Percentiles rank a stretch among this genome's conserved stretches.
These are phyloP conservation scores for Pythium coloratum DNA, from an alignment of 352 stramenopile species.

Conservation along the genomic window DNA sequence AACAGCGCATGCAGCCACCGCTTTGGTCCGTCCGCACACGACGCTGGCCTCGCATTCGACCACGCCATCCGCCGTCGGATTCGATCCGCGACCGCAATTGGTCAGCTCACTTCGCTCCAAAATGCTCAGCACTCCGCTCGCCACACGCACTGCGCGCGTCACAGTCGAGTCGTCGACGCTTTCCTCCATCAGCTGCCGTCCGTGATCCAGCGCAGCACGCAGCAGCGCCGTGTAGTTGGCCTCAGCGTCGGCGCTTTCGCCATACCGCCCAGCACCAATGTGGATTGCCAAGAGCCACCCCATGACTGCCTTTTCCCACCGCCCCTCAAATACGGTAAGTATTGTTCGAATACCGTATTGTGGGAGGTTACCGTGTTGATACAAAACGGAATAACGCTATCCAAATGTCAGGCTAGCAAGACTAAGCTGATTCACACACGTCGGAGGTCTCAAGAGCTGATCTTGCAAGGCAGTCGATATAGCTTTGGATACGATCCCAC, in stretches of 20 bases:
- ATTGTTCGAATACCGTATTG: too few relatives aligned
- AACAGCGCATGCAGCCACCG: constrained; percentile 44
- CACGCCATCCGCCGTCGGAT: constrained; percentile 44
- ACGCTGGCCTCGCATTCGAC: constrained; percentile 67
- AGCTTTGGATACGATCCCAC: too few relatives aligned
- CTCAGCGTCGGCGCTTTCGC: constrained; percentile 38
- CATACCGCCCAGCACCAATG: constrained; percentile 46
- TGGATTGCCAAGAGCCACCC: constrained; percentile 66
- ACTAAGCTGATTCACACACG: too few relatives aligned
- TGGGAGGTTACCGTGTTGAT: too few relatives aligned
- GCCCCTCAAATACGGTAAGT: too few relatives aligned
- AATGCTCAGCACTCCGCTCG: constrained; percentile 34
- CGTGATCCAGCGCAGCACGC: constrained; percentile 24
- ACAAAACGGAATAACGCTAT: too few relatives aligned
- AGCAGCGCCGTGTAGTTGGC: constrained; percentile 46
- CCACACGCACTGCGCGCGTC: constrained; percentile 27
- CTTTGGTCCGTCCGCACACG: constrained; percentile 38
- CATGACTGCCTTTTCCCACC: constrained; percentile 15
- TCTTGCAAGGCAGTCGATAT: too few relatives aligned
- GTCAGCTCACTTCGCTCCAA: constrained; percentile 54
- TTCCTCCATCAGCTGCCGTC: constrained; percentile 11
- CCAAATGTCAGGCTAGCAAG: too few relatives aligned
- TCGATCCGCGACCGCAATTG: constrained; percentile 59
- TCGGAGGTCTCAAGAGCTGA: too few relatives aligned
- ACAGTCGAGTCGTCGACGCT: neutral